Base-by-base conservation (phyloP, 768 basidiomycete species). In the Hirschioporus abietinus region DNA sequence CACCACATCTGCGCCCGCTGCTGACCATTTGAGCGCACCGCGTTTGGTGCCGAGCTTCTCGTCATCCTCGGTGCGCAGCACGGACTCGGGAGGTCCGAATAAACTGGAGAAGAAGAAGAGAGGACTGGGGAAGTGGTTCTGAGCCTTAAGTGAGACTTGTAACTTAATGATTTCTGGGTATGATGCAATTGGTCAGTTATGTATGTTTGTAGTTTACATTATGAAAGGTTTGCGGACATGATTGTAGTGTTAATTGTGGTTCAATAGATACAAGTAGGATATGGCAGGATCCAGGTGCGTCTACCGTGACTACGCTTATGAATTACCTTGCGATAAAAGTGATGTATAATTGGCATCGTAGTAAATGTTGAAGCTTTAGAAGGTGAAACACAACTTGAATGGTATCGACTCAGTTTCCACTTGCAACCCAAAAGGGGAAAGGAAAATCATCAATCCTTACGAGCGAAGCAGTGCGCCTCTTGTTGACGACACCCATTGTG, bases 1-100 rank as follows among this genome's bases (percentile, higher is more conserved):
- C 68, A 70, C 80, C 62, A 73, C 80, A 1, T 74, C 78, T 20
- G 72, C 78, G 66, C 73, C 76, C 30, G 77, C 73, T 20, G 42
- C 42, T 15, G 42, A 52, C 6, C 42, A 20, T 15, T 10, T 52
- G 42, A 52, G 42, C 20, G 42, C 42, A 15, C 42, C 42, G 42
- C 42, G 42, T 52, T 52, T 52, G 42, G 20, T 52, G 15, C 42
- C 42, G 42, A 15, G 15, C 42, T 52, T 52, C 42, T 52, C 42
- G 42, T 52, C 42, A 52, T 52, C 42, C 42, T 52, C 42, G 42
- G 20, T 52, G 12, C 42, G 42, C 42, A 52, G 42, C 42, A 20
- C 20, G 42, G 42, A 52, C 42, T 52, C 42, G 4, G 42, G 42
- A 52, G 42, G 42, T 1, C 12, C 42, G 42, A 52, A 20, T 15